Conservation (phyloP, 352 stramenopile genomes). For the Globisporangium recalcitrans region DNA sequence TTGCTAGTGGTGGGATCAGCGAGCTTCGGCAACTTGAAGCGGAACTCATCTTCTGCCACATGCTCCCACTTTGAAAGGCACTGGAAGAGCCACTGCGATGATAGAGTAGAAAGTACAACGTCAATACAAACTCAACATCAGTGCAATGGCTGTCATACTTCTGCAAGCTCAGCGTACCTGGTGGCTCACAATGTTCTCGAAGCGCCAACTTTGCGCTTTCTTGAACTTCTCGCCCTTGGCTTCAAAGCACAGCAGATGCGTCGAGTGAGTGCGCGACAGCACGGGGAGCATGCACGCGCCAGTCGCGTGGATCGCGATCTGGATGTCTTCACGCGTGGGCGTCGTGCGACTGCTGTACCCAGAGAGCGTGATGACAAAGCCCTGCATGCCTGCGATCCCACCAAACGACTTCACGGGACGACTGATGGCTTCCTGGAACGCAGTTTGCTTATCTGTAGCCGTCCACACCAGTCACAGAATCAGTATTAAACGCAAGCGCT, state of each 20-base stretch:
- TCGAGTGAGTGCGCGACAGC: slow-evolving; percentile 75
- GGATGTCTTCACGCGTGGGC: slow-evolving; percentile 75
- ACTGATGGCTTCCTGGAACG: slow-evolving; percentile 50
- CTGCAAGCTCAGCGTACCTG: slow-evolving; percentile 36
- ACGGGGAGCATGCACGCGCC: slow-evolving; percentile 83
- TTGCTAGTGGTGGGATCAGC: neutral
- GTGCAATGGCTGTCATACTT: neutral
- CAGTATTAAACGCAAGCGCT: neutral
- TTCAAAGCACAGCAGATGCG: slow-evolving; percentile 77
- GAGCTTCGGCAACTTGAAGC: slow-evolving; percentile 22
- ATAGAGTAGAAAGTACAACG: slow-evolving; percentile 7
- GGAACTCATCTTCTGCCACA: slow-evolving; percentile 47
- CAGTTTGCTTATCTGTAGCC: slow-evolving; percentile 16
- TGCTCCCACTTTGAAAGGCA: slow-evolving; percentile 67
- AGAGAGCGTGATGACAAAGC: slow-evolving; percentile 78
- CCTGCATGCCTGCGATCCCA: slow-evolving; percentile 71
- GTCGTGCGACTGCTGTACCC: slow-evolving; percentile 72
- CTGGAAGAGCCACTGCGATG: slow-evolving; percentile 69
- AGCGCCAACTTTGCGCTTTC: slow-evolving; percentile 75
- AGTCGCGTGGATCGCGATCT: slow-evolving; percentile 77
- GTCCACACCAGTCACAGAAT: neutral
- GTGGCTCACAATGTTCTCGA: slow-evolving; percentile 73
- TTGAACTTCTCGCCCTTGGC: slow-evolving; percentile 81
- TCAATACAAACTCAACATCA: slow-evolving; percentile 3
- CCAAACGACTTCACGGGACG: slow-evolving; percentile 57